A percentile compares a stretch with the other conserved stretches of the same genome.
phyloP scores from a whole-genome alignment of 768 basidiomycete genomes.

The Agrocybe pediades region DNA sequence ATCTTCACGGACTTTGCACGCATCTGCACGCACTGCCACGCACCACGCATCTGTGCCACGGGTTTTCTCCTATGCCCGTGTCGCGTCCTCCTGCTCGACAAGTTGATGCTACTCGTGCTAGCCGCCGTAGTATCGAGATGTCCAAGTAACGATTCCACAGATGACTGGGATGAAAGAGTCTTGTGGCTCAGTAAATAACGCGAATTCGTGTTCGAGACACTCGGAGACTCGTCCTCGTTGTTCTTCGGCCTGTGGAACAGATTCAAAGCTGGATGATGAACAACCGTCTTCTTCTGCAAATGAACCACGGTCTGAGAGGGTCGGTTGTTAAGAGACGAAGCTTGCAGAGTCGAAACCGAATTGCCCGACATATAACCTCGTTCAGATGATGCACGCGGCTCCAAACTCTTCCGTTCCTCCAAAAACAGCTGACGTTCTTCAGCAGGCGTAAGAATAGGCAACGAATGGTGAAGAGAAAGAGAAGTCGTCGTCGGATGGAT shows the following conservation, averaged over 20 bases:
- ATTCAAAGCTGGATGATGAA: not conserved
- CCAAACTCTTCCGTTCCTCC: not conserved
- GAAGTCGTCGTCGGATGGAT: not conserved
- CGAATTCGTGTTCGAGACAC: too few relatives aligned
- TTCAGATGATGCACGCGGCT: not conserved
- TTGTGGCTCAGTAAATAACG: not conserved
- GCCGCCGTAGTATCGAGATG: too few relatives aligned
- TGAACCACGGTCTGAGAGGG: not conserved
- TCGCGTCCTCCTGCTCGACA: too few relatives aligned
- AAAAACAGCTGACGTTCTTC: not conserved
- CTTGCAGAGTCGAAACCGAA: not conserved
- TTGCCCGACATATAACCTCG: not conserved
- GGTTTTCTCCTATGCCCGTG: too few relatives aligned
- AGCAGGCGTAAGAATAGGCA: not conserved
- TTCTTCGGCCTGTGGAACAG: not conserved
- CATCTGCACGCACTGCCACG: too few relatives aligned
- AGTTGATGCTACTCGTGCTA: too few relatives aligned
- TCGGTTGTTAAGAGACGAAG: not conserved
- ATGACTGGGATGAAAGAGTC: conserved; percentile 10
- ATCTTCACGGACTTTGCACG: too few relatives aligned
- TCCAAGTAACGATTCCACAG: conserved; percentile 6
- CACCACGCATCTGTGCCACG: too few relatives aligned
- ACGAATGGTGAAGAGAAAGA: not conserved
- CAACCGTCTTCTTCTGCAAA: not conserved
- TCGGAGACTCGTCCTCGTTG: too few relatives aligned